Evolutionary conservation across 371 early-diverging fungal species (phyloP), one percentile per base, ranked within the genome.

Genomic region (Blakeslea trispora): DNA sequence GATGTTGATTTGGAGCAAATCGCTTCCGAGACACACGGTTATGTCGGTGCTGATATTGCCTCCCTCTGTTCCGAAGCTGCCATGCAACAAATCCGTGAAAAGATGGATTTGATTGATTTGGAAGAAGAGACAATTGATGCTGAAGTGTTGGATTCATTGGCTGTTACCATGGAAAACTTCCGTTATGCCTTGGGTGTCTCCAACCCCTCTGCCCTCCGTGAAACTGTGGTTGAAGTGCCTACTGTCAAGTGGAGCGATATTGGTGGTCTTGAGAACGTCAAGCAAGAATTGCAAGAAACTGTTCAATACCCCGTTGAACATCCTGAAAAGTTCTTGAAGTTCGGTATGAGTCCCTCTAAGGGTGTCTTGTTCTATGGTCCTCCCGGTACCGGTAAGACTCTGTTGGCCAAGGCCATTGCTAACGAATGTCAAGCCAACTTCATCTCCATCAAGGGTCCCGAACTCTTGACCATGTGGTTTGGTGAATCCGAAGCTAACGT

Each of bases 361-460:
- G 99, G 99, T 79, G 99, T 99, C 23, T 76, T 99, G 68, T 98
- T 99, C 88, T 99, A 99, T 72, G 99, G 99, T 53, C 99, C 99
- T 43, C 99, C 99, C 49, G 99, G 99, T 54, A 99, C 99, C 74
- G 99, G 99, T 85, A 99, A 99, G 81, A 99, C 99, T 11, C 81
- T 99, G 63, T 79, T 99, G 61, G 99, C 99, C 71, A 99, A 99
- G 88, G 99, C 99, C 28, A 97, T 99, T 70, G 99, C 99, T 63
- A 98, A 97, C 68, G 99, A 99, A 82, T 99, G 99, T 81, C 98
- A 99, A 74, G 99, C 99, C 72, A 99, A 99, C 82, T 99, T 99
- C 72, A 99, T 99, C 66, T 96, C 96, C 18, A 94, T 99, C 84
- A 99, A 98, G 86, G 99, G 99, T 49, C 99, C 99, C 46, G 99